Conservation (phyloP, 225 moss, liverwort and hornwort genomes). For the Bryoerythrophyllum caledonicum region DNA sequence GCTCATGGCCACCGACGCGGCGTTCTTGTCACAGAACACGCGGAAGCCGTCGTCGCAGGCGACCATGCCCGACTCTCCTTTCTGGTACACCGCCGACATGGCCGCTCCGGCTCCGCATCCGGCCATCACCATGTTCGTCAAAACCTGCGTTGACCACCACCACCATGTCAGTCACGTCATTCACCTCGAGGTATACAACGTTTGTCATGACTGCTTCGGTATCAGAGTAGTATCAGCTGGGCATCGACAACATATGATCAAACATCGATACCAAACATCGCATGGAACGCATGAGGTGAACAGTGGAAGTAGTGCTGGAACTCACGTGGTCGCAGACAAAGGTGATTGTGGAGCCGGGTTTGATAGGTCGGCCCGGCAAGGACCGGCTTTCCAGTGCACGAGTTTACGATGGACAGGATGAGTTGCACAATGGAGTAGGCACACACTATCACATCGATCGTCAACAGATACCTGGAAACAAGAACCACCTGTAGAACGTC, state of each 20-base stretch:
- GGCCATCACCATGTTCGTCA: slow-evolving; percentile 30
- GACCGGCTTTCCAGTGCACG: slow-evolving; percentile 15
- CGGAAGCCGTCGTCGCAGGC: not conserved
- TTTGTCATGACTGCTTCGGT: no score
- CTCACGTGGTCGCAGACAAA: slow-evolving; percentile 31
- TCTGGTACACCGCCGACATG: accelerated
- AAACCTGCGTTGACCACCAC: not conserved
- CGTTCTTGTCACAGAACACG: slow-evolving; percentile 13
- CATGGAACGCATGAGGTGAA: no score
- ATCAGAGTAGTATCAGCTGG: no score
- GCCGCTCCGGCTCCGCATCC: slow-evolving; percentile 37
- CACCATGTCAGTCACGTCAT: no score
- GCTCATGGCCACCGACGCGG: slow-evolving; percentile 34
- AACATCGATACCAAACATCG: no score
- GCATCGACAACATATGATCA: no score
- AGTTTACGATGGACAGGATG: slow-evolving; percentile 11
- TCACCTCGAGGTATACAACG: no score
- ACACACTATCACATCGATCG: slow-evolving; percentile 37
- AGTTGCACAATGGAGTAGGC: slow-evolving; percentile 36
- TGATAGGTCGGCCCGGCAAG: slow-evolving; percentile 18
- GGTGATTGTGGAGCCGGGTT: slow-evolving; percentile 19
- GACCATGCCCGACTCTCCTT: not conserved
- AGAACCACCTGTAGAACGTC: not conserved
- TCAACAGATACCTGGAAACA: slow-evolving; percentile 31
- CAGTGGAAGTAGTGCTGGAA: no score